Evolutionary conservation across 495 filamentous ascomycete genomes (phyloP).

Genomic region (Podospora pseudoanserina): DNA sequence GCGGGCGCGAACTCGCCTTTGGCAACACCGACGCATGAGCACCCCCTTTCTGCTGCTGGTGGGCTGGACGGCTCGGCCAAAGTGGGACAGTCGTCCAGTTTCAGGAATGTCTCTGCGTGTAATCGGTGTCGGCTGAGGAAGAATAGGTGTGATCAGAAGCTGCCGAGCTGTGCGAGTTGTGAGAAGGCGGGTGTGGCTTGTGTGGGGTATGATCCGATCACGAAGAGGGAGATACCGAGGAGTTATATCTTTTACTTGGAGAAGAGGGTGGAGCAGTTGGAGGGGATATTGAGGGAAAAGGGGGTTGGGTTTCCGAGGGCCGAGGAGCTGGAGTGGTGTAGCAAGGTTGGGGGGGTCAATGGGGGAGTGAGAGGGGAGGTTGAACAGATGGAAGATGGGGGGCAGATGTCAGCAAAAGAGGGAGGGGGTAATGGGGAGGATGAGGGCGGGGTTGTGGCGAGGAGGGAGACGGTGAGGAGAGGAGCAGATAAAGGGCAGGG

Average conservation of each 20-base stretch:
- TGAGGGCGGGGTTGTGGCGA: conserved; percentile 36
- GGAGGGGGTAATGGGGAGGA: conserved; percentile 26
- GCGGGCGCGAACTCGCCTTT: conserved; percentile 15
- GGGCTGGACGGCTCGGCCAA: conserved; percentile 28
- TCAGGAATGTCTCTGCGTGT: conserved; percentile 93
- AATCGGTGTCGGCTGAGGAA: conserved; percentile 90
- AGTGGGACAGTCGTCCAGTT: conserved; percentile 53
- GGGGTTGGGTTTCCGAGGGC: conserved; percentile 68
- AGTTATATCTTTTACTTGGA: conserved; percentile 95
- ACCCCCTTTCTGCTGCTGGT: conserved; percentile 27
- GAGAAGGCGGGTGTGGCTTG: conserved; percentile 86
- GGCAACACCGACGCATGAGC: conserved; percentile 33
- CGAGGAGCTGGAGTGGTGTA: conserved; percentile 71
- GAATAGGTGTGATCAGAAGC: conserved; percentile 88
- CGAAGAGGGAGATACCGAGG: conserved; percentile 87
- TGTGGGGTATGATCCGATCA: conserved; percentile 94
- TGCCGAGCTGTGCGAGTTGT: conserved; percentile 85
- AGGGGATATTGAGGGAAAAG: conserved; percentile 68
- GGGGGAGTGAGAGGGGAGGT: neutral
- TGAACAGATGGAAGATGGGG: neutral
- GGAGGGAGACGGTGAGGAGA: conserved; percentile 36
- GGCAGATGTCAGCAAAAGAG: conserved; percentile 21
- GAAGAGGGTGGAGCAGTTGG: conserved; percentile 76
- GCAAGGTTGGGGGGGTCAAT: conserved; percentile 44
- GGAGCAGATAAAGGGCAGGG: conserved; percentile 70